Evolutionary conservation across 345 rosid species (phyloP), one percentile per base, ranked within the genome.

Genomic region (Hypericum perforatum): DNA sequence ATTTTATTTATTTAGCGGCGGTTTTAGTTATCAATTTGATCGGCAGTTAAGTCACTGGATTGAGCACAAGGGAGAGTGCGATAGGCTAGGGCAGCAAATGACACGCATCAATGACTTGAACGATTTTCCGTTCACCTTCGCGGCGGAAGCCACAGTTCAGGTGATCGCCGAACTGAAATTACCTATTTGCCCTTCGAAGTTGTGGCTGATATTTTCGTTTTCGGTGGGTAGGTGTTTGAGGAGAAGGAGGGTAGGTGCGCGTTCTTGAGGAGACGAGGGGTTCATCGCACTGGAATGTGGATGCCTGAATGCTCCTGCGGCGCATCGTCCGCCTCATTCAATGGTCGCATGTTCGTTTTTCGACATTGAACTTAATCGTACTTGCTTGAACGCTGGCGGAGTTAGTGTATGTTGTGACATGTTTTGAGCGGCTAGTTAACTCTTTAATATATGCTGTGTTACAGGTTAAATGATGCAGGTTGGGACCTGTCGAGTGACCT

Each of bases 251-350:
- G 58, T 46, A 79, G 95, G 70, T 92, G 98, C 66, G 82, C 82
- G 0, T 85, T 88, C 61, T 69, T 88, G 45, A 65, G 62, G 60
- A 85, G 64, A 74, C 83, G 79, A 72, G 81, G 60, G 13, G 57
- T 85, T 40, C 98, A 85, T 72, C 54, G 47, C 39, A 22, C 60
- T 63, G 94, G 89, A 46, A 80, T 92, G 94, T 92, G 97, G 98
- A 68, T 43, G 13, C 64, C 13, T 44, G 97, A 85, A 45, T 92
- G 98, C 75, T 48, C 52, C 7, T 92, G 98, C 44, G 70, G 66
- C 9, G 22, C 60, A 10, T 72, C 69, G 9, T 29, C 49, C 41
- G 37, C 49, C 43, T 73, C 61, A 29, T 58, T 59, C 0, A 52
- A 63, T 39, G n/a, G 6, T 32, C 48, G 53, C 49, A 79, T 89